phyloP scores from a whole-genome alignment of 352 stramenopile species.

The Globisporangium iwayamae region DNA sequence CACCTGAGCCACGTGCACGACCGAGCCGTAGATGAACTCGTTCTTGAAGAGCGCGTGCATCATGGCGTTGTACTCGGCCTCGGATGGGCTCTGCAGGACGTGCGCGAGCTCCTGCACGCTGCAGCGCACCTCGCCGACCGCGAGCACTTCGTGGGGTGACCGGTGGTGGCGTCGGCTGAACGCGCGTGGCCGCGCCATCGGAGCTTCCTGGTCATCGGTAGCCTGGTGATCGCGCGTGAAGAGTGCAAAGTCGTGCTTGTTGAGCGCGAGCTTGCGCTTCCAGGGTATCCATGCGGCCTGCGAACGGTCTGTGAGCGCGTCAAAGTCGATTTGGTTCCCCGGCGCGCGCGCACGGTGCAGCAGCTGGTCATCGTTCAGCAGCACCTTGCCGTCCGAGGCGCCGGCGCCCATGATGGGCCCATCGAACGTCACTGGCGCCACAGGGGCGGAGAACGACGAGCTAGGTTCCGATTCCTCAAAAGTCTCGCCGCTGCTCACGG shows the following conservation, averaged over 20 bases:
- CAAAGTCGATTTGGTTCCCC: conserved; percentile 1
- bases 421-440: neutral
- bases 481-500: neutral
- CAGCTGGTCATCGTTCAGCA: neutral
- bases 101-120: conserved; percentile 17
- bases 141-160: conserved; percentile 13
- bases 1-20: conserved; percentile 29
- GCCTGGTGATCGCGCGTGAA: neutral
- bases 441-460: neutral
- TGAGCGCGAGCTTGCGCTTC: neutral
- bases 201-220: too few species aligned
- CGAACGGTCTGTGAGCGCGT: neutral
- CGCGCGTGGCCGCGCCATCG: too few species aligned
- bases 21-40: conserved; percentile 47
- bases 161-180: too few species aligned
- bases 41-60: conserved; percentile 39
- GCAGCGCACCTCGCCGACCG: conserved; percentile 15
- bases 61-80: conserved; percentile 33
- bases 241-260: neutral
- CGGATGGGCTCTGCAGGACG: conserved; percentile 22
- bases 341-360: neutral
- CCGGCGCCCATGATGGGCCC: neutral
- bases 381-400: neutral
- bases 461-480: neutral
- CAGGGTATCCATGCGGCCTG: neutral